Conservation (phyloP, 164 flowering plant species). For the Tetracentron sinense region DNA sequence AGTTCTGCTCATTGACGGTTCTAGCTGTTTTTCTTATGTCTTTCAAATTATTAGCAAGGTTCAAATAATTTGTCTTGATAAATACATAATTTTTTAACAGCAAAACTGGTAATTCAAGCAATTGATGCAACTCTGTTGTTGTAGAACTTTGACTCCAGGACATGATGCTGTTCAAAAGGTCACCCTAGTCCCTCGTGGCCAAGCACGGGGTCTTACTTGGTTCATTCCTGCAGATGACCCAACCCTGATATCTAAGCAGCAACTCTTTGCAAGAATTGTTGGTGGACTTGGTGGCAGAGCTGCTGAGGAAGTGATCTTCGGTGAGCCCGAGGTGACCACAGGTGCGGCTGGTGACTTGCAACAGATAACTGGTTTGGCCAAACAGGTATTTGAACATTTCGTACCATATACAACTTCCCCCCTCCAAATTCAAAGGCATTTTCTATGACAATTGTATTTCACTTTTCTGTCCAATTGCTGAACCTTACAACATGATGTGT, state of each 20-base stretch:
- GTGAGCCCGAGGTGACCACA: constrained; percentile 84
- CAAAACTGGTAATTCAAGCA: background rate
- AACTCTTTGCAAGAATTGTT: constrained; percentile 82
- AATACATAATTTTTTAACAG: background rate
- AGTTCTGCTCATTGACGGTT: background rate
- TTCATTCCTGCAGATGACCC: constrained; percentile 81
- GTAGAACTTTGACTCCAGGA: constrained; percentile 87
- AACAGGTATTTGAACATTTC: constrained; percentile 41
- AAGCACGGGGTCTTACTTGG: constrained; percentile 85
- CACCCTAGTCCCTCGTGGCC: constrained; percentile 81
- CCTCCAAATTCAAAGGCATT: background rate
- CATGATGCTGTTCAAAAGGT: constrained; percentile 92
- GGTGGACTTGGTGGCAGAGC: constrained; percentile 93
- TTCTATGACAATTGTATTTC: background rate
- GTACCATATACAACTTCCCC: background rate
- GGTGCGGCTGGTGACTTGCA: constrained; percentile 88
- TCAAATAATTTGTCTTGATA: background rate
- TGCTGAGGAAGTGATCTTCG: constrained; percentile 85
- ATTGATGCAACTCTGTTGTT: constrained; percentile 2
- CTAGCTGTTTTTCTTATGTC: background rate
- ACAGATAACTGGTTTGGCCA: constrained; percentile 80
- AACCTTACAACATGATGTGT: no score
- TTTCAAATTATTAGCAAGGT: background rate
- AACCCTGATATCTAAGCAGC: constrained; percentile 79
- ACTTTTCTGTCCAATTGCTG: no score